Conservation (phyloP, 2,329 filamentous ascomycete species). For the Ceratocystis cubensis region DNA sequence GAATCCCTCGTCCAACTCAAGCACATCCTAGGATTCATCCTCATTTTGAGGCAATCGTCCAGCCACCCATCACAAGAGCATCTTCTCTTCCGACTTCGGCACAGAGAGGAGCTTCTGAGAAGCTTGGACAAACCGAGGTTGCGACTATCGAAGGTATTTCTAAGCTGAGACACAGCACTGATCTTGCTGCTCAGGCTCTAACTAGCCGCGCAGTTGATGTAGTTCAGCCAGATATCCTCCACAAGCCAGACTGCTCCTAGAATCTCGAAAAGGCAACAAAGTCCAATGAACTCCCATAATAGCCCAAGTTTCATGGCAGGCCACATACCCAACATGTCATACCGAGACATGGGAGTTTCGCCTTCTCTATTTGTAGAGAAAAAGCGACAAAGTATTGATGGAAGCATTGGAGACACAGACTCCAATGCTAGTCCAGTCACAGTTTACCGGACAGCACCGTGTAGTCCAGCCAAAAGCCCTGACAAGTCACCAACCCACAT, state of each 20-base stretch:
- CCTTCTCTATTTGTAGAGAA: constrained; percentile 17
- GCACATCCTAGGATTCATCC: not conserved
- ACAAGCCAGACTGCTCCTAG: not conserved
- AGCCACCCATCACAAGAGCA: not conserved
- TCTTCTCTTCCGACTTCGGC: not conserved
- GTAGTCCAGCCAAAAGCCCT: constrained; percentile 15
- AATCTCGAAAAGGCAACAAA: not conserved
- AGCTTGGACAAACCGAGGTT: not conserved
- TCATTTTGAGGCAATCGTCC: not conserved
- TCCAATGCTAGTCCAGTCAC: constrained; percentile 11
- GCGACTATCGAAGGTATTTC: not conserved
- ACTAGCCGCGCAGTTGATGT: not conserved
- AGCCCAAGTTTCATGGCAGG: not conserved
- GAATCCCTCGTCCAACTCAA: constrained; percentile 4
- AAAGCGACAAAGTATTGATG: constrained; percentile 11
- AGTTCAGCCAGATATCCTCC: not conserved
- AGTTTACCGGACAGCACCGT: constrained; percentile 15
- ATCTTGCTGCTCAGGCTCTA: not conserved
- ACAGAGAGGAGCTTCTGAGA: not conserved
- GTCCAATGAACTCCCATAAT: not conserved
- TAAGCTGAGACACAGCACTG: constrained; percentile 3
- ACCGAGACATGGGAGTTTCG: constrained; percentile 1
- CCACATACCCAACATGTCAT: not conserved
- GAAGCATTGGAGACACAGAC: constrained; percentile 12
- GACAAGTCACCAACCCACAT: constrained; percentile 8